Conservation (phyloP, 2,329 filamentous ascomycete species). For the Verticillium klebahnii region DNA sequence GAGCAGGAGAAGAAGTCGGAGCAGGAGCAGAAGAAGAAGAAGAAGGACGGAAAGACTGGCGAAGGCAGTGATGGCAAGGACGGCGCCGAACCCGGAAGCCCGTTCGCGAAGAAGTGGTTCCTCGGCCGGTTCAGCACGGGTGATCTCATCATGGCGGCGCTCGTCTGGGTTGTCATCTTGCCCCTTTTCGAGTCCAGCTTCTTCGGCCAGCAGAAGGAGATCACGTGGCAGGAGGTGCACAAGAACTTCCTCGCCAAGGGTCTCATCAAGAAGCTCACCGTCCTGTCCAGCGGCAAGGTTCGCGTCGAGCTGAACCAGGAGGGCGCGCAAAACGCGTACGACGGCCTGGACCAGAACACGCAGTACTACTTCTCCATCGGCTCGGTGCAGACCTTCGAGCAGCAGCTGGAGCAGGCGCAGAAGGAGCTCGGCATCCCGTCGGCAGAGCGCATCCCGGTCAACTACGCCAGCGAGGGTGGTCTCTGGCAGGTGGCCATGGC, state of each 20-base stretch:
- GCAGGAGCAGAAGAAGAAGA: constrained; percentile 7
- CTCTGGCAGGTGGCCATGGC: constrained; percentile 66
- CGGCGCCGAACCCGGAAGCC: constrained; percentile 21
- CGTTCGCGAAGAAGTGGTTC: constrained; percentile 10
- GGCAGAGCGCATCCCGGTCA: constrained; percentile 87
- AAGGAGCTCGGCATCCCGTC: constrained; percentile 79
- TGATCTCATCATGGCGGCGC: constrained; percentile 41
- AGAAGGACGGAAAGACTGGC: constrained; percentile 5
- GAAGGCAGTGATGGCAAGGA: constrained; percentile 26
- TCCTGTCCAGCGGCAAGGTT: constrained; percentile 68
- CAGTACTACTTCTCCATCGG: constrained; percentile 94
- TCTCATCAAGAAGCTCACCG: constrained; percentile 85
- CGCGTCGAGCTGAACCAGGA: constrained; percentile 77
- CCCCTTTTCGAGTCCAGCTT: constrained; percentile 37
- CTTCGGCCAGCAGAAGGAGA: constrained; percentile 55
- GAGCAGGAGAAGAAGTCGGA: constrained; percentile 15
- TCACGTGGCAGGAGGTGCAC: constrained; percentile 96
- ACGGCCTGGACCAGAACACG: constrained; percentile 64
- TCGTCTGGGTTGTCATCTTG: constrained; percentile 40
- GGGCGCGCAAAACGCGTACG: constrained; percentile 65
- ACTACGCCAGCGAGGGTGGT: constrained; percentile 75
- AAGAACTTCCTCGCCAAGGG: constrained; percentile 95
- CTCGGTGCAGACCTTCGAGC: constrained; percentile 89
- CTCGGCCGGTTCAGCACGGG: constrained; percentile 13
- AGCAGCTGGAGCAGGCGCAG: constrained; percentile 82